These are phyloP conservation scores for Dactylonectria macrodidyma DNA, from an alignment of 2,329 filamentous ascomycete genomes.

Conservation along the genomic window DNA sequence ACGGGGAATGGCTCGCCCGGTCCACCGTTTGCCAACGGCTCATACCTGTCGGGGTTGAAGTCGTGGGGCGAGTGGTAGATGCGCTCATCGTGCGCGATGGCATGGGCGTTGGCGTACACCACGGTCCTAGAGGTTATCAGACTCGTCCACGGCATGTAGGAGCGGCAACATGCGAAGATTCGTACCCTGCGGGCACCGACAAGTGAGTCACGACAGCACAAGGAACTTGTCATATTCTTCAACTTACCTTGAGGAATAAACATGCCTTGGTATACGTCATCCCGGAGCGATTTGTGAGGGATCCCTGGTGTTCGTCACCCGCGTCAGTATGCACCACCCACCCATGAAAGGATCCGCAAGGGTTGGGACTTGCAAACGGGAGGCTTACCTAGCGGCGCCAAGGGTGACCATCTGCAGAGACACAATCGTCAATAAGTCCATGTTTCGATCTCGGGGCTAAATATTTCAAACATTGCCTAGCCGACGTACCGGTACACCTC, in stretches of 20 bases:
- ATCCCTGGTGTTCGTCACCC: slow-evolving; percentile 52
- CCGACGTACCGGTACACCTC: slow-evolving; percentile 56
- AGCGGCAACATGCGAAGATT: slow-evolving; percentile 7
- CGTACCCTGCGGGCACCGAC: slow-evolving; percentile 38
- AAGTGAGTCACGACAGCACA: slow-evolving; percentile 22
- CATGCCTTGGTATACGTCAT: slow-evolving; percentile 71
- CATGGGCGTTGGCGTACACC: slow-evolving; percentile 59
- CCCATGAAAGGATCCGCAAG: slow-evolving; percentile 3
- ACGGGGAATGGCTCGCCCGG: slow-evolving; percentile 61
- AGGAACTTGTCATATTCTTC: background rate
- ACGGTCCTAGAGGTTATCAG: slow-evolving; percentile 51
- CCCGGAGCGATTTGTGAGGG: slow-evolving; percentile 68
- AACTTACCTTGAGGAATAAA: slow-evolving; percentile 67
- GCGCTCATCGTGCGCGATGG: slow-evolving; percentile 59
- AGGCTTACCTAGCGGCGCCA: slow-evolving; percentile 60
- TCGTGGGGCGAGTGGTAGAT: slow-evolving; percentile 58
- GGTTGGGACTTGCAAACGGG: slow-evolving; percentile 9
- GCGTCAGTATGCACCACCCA: slow-evolving; percentile 26
- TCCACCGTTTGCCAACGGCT: slow-evolving; percentile 42
- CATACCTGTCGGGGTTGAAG: slow-evolving; percentile 65
- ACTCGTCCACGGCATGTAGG: slow-evolving; percentile 25
- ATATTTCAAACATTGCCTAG: background rate
- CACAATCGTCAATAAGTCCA: slow-evolving; percentile 11
- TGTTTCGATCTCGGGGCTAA: background rate
- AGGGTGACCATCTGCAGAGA: slow-evolving; percentile 54